These are phyloP conservation scores for Euryodendron excelsum DNA, from an alignment of 148 eudicot species.

Conservation along the genomic window DNA sequence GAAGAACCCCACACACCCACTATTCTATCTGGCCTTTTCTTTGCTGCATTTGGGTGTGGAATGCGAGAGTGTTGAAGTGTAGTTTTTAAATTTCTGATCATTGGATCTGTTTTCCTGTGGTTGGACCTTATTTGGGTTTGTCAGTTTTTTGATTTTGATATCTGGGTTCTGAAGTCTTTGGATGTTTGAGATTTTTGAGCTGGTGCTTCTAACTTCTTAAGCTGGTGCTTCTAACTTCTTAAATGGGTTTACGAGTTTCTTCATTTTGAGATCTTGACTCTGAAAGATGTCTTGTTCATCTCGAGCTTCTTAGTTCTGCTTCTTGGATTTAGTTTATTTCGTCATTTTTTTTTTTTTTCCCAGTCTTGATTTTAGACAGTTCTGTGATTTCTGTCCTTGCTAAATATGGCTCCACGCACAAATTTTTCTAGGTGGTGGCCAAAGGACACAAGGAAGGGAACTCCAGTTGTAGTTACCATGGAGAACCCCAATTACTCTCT, in stretches of 20 bases:
- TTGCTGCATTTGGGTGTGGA: conserved; percentile 15
- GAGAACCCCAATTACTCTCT: conserved; percentile 52
- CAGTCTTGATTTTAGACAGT: too few relatives aligned
- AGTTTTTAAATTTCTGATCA: not conserved
- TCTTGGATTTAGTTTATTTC: not conserved
- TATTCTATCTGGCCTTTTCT: conserved; percentile 1
- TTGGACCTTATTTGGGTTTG: not conserved
- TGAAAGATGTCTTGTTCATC: conserved; percentile 11
- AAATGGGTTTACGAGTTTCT: conserved; percentile 8
- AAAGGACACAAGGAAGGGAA: conserved; percentile 45
- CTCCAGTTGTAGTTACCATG: conserved; percentile 59
- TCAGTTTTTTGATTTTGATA: conserved; percentile 1
- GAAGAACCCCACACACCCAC: conserved; percentile 14
- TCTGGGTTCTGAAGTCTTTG: not conserved
- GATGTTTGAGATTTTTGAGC: too few relatives aligned
- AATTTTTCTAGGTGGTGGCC: conserved; percentile 39
- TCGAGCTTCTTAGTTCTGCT: not conserved
- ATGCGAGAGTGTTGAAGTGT: conserved; percentile 6
- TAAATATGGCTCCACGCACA: conserved; percentile 6
- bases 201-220: too few relatives aligned
- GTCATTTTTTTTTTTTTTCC: not conserved
- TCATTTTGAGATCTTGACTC: conserved; percentile 8
- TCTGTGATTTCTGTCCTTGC: not conserved
- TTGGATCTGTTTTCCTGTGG: not conserved
- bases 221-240: not conserved